Conservation (phyloP, 1,139 yeast species). For the Hyphopichia fennica region DNA sequence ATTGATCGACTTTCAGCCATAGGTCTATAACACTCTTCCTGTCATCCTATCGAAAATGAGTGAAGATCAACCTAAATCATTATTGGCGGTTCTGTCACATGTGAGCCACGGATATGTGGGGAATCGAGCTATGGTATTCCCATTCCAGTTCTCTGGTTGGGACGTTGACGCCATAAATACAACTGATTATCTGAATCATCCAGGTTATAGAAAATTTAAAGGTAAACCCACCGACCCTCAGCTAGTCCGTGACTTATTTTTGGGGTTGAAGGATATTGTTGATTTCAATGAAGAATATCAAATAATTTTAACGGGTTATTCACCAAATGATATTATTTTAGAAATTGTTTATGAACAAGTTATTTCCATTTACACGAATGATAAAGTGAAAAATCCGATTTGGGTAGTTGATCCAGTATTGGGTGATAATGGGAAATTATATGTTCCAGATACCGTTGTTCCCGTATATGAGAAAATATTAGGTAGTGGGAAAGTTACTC, state of each 20-base stretch:
- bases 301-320: conserved; percentile 71
- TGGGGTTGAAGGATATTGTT: conserved; percentile 24
- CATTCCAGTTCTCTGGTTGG: conserved; percentile 78
- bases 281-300: conserved; percentile 42
- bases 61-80: no score
- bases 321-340: conserved; percentile 59
- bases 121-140: conserved; percentile 76
- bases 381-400: conserved; percentile 15
- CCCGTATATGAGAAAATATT: conserved; percentile 28
- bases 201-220: conserved; percentile 61
- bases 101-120: conserved; percentile 90
- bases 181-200: conserved; percentile 79
- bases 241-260: conserved; percentile 19
- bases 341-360: conserved; percentile 46
- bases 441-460: conserved; percentile 34
- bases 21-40: background rate
- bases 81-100: conserved; percentile 64
- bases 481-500: conserved; percentile 26
- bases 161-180: conserved; percentile 81
- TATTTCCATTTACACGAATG: conserved; percentile 14
- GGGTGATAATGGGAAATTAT: conserved; percentile 41
- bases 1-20: background rate
- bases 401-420: conserved; percentile 43
- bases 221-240: conserved; percentile 16
- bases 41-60: no score